Evolutionary conservation across 2,329 filamentous ascomycete species (phyloP).

Genomic region (Diplodia corticola): DNA sequence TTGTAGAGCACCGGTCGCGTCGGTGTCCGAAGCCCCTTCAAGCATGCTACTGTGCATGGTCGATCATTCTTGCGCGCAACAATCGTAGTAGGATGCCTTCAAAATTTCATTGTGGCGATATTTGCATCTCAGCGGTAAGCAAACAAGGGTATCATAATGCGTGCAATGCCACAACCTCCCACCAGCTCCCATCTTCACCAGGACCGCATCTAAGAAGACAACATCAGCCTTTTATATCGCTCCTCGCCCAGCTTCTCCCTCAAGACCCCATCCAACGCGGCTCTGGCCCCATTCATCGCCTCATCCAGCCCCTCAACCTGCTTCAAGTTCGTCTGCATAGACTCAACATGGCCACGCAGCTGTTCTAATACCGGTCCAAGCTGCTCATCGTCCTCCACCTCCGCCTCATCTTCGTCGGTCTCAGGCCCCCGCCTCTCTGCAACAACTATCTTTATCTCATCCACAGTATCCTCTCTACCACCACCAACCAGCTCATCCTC

Average conservation of each 20-base stretch:
- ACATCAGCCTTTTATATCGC: conserved; percentile 34
- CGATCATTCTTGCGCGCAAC: not conserved
- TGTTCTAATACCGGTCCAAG: conserved; percentile 39
- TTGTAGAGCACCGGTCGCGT: not conserved
- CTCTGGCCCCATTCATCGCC: conserved; percentile 33
- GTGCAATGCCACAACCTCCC: not conserved
- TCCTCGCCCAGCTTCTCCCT: conserved; percentile 35
- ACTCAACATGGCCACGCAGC: conserved; percentile 41
- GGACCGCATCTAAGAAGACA: not conserved
- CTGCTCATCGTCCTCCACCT: conserved; percentile 29
- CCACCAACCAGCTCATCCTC: not conserved
- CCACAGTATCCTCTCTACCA: conserved; percentile 31
- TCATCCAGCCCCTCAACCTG: conserved; percentile 40
- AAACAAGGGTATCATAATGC: conserved; percentile 9
- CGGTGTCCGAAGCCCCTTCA: not conserved
- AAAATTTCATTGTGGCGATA: not conserved
- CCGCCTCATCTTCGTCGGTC: conserved; percentile 14
- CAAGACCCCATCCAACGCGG: conserved; percentile 38
- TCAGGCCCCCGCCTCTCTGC: not conserved
- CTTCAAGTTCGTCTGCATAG: conserved; percentile 40
- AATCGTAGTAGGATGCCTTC: not conserved
- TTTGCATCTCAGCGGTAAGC: not conserved
- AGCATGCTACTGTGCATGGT: not conserved
- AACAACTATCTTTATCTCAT: conserved; percentile 27
- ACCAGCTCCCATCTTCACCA: not conserved